Percentiles rank a stretch among this genome's conserved stretches.
Evolutionary conservation across 495 filamentous ascomycete species (phyloP).

Genomic region (Lichina pygmaea): DNA sequence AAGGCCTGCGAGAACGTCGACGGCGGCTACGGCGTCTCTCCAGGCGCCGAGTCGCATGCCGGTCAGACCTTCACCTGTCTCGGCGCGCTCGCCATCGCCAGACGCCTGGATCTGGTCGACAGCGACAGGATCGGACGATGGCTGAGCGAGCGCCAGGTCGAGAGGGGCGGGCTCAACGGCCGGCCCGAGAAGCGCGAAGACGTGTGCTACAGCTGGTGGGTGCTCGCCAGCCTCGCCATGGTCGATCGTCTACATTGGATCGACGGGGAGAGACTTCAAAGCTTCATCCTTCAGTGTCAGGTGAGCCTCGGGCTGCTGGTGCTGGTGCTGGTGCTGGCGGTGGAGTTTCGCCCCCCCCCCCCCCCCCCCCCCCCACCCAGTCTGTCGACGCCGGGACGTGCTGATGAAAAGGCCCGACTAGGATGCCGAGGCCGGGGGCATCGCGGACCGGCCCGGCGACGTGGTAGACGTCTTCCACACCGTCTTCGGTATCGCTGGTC

Average conservation of each 20-base stretch:
- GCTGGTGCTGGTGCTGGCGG: background rate
- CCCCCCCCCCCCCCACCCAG: no score
- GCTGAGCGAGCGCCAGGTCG: conserved; percentile 78
- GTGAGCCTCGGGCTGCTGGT: conserved; percentile 12
- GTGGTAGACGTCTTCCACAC: conserved; percentile 98
- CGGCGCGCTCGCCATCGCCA: conserved; percentile 63
- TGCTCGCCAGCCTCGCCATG: conserved; percentile 67
- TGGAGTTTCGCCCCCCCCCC: background rate
- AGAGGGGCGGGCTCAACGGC: conserved; percentile 74
- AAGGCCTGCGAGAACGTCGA: conserved; percentile 71
- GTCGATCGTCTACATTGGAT: conserved; percentile 80
- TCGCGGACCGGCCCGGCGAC: conserved; percentile 74
- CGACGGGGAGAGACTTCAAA: conserved; percentile 43
- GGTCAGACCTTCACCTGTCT: conserved; percentile 90
- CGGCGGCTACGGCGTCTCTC: conserved; percentile 70
- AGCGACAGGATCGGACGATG: conserved; percentile 57
- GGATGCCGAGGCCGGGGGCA: conserved; percentile 59
- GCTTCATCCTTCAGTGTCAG: conserved; percentile 65
- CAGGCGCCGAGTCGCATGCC: conserved; percentile 74
- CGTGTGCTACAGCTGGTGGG: conserved; percentile 99
- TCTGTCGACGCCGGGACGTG: background rate
- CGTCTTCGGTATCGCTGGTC: conserved; percentile 59
- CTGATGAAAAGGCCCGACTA: conserved; percentile 11
- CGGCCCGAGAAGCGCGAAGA: conserved; percentile 89
- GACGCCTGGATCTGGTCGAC: conserved; percentile 59